Base-by-base conservation (phyloP, 2,329 filamentous ascomycete species). In the Epichloe hybrida region DNA sequence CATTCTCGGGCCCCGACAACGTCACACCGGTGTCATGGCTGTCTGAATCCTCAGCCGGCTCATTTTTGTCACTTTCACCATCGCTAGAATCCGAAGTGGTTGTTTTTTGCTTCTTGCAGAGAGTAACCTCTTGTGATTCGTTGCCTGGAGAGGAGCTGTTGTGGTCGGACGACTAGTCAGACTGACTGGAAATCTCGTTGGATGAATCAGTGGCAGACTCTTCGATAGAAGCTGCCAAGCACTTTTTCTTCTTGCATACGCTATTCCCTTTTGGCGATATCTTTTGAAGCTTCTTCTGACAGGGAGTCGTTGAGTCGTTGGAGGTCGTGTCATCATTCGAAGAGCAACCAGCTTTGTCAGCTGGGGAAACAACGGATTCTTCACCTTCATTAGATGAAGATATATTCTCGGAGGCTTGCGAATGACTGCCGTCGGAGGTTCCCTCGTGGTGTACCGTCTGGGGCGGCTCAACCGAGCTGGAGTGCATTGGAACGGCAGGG, bases 131-230 rank as follows among this genome's bases (percentile, higher is more conserved):
- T 23, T 35, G 20, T 11, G 48, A 15, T 40, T 49, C 15, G 17
- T 42, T 38, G n/a, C 21, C 38, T 17, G 34, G 35, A n/a, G 13
- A 37, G 42, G 23, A 37, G 49, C 27, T 11, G 8, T 46, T 20
- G 36, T 44, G 46, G 39, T 38, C 40, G 40, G 48, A 50, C 21
- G 39, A 50, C 40, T 43, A 42, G 41, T 50, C 48, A 6, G 48
- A 43, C 38, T 36, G 37, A 15, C 34, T 38, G 12, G 39, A 13
- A 6, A 15, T 31, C 21, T 44, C 40, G 35, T 38, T 17, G 13
- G 41, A 45, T 8, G 34, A 46, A 36, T 46, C 42, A 8, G 37
- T 4, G 36, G 46, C 31, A 31, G 42, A 15, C 13, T 36, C 47
- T 11, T n/a, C 39, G n/a, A 17, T 3, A 8, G 31, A 36, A 48